Percentiles rank a stretch among this genome's conserved stretches.
Conservation (phyloP, 2,329 filamentous ascomycete species). For the Geosmithia morbida region DNA sequence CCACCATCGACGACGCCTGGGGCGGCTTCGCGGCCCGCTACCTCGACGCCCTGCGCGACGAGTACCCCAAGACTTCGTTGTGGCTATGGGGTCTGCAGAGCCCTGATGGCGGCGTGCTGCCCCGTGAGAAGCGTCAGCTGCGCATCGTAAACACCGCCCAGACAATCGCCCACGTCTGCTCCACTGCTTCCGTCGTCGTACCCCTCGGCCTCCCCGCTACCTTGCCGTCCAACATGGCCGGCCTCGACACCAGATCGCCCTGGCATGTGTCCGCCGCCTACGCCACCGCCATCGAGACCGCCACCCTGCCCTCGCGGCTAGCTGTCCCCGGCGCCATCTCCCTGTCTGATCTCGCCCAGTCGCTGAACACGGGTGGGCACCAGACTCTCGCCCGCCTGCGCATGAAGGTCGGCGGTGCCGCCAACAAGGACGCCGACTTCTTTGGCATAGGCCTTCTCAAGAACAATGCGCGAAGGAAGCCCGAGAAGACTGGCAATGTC, state of each 20-base stretch:
- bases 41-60: slow-evolving; percentile 67
- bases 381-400: slow-evolving; percentile 65
- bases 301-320: slow-evolving; percentile 63
- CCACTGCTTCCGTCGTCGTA: slow-evolving; percentile 62
- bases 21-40: slow-evolving; percentile 63
- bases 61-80: slow-evolving; percentile 75
- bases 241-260: slow-evolving; percentile 45
- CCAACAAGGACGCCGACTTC: slow-evolving; percentile 12
- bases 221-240: slow-evolving; percentile 40
- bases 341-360: slow-evolving; percentile 48
- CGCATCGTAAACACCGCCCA: slow-evolving; percentile 62
- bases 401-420: slow-evolving; percentile 37
- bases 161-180: slow-evolving; percentile 52
- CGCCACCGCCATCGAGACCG: slow-evolving; percentile 61
- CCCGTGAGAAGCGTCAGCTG: slow-evolving; percentile 35
- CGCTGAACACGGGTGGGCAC: slow-evolving; percentile 61
- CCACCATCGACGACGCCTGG: slow-evolving; percentile 65
- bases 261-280: slow-evolving; percentile 77
- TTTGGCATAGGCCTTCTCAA: slow-evolving; percentile 11
- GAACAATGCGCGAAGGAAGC: neutral
- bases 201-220: slow-evolving; percentile 54
- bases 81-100: slow-evolving; percentile 81
- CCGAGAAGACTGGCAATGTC: slow-evolving; percentile 1
- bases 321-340: slow-evolving; percentile 29
- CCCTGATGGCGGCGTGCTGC: slow-evolving; percentile 27